phyloP scores from a whole-genome alignment of 2,329 filamentous ascomycete genomes.

The Fusarium brachygibbosum region DNA sequence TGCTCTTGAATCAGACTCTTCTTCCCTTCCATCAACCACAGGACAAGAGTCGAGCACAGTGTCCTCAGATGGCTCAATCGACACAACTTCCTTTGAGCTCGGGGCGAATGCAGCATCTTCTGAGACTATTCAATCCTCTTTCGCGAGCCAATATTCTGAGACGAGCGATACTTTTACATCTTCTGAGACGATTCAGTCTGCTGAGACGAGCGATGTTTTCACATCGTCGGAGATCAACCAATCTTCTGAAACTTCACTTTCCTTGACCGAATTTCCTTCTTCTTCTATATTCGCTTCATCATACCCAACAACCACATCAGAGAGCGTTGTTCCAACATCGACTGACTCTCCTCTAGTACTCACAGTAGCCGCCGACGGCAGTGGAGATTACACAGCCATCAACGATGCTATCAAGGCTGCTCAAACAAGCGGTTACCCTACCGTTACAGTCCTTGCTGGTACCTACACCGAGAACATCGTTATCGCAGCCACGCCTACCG shows the following conservation, averaged over 20 bases:
- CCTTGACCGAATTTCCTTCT: conserved; percentile 17
- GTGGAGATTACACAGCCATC: conserved; percentile 61
- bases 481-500: conserved; percentile 56
- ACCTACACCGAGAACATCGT: conserved; percentile 60
- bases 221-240: background rate
- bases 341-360: conserved; percentile 50
- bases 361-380: conserved; percentile 60
- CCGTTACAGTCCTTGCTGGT: conserved; percentile 59
- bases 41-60: background rate
- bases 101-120: background rate
- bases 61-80: background rate
- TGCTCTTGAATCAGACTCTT: too few relatives aligned
- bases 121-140: too few relatives aligned
- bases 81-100: background rate
- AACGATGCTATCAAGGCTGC: conserved; percentile 60
- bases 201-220: conserved; percentile 1
- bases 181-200: background rate
- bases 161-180: too few relatives aligned
- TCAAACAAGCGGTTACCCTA: conserved; percentile 55
- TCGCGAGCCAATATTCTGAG: too few relatives aligned
- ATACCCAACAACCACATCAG: conserved; percentile 23
- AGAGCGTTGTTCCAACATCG: conserved; percentile 26
- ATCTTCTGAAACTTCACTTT: conserved; percentile 14
- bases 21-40: background rate
- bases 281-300: conserved; percentile 24